Base-by-base conservation (phyloP, 2,329 filamentous ascomycete species). In the Kalmusia sp. region DNA sequence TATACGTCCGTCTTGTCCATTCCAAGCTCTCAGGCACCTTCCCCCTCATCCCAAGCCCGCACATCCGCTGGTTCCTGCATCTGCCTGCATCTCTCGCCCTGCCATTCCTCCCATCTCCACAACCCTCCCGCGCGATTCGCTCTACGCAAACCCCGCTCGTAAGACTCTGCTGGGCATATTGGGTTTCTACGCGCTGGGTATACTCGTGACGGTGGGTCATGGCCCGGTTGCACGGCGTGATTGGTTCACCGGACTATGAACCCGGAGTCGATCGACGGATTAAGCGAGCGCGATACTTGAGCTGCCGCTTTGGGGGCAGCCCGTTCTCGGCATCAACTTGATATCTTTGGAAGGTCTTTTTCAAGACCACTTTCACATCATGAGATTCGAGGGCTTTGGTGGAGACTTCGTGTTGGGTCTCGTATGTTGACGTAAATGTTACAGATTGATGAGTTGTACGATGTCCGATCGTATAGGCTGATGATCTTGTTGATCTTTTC, bases 311-410 rank as follows among this genome's bases (percentile, higher is more conserved):
- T 21, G 21, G 24, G 7, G 22, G 22, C 22, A 24, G 9, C 14
- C n/a, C 24, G 8, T 11, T 21, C 22, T 28, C 17, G 14, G 43
- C 31, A 11, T 17, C 4, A 21, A 3, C 19, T 15, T 6, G 6
- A 12, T 35, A n/a, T 22, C 11, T 35, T 46, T 7, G 43, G 43
- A 35, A 46, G 43, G 43, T 46, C 21, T 17, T 6, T 35, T 3
- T n/a, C 12, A n/a, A 14, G 7, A 27, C 8, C 8, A 28, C 11
- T 11, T 25, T 35, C 31, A 17, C 31, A 21, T 37, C 6, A 19
- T 17, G 31, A 46, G 30, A 46, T 46, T 46, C 31, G 43, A 46
- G 43, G 43, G 27, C 9, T 27, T 7, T 31, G 30, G 5, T 15
- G 30, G 21, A 15, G 17, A 4, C 5, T 33, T 46, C 43, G 30